Base-by-base conservation (phyloP, 768 basidiomycete genomes). In the Serendipita sp. region DNA sequence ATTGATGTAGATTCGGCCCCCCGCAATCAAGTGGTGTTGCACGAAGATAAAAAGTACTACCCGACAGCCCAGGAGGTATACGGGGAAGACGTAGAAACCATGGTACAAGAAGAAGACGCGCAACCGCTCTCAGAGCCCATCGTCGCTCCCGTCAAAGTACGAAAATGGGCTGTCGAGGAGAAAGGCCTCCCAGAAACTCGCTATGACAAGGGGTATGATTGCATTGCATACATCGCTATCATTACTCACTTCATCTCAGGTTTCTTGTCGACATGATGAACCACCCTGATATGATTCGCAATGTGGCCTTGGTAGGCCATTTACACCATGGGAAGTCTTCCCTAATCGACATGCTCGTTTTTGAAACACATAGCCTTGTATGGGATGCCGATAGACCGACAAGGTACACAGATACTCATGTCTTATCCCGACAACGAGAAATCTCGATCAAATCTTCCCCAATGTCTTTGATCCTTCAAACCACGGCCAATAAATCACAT, bases 41-140 rank as follows among this genome's bases (percentile, higher is more conserved):
- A 98, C 70, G 96, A 98, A 73, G 89, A 99, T 76, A 99, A 99
- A 75, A 89, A 92, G 74, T 98, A 99, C 74, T 99, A 99, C 73
- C 90, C 92, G 13, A 88, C 88, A 13, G 95, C 96, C 0, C 79
- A 79, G 64, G 92, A 97, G 16, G 84, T 94, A 1, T 99, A 99
- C 74, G 96, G 96, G 2, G 78, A 83, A 44, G 96, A 85, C 66
- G 96, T 99, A 35, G 95, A 98, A 76, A 89, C 96, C 0, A 75
- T 98, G 69, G 96, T 99, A 1, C 96, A 98, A 72, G 96, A 99
- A 74, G 96, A 99, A 76, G 96, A 99, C 72, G 85, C 90, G 2
- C 96, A 99, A 73, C 92, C 92, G 13, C 80, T 99, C 18, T 81
- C 91, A 2, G 91, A 98, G 71, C 96, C 96, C 18, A 94, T 99